Evolutionary conservation across 1,139 yeast genomes (phyloP).

Genomic region (Yamadazyma atlantica): DNA sequence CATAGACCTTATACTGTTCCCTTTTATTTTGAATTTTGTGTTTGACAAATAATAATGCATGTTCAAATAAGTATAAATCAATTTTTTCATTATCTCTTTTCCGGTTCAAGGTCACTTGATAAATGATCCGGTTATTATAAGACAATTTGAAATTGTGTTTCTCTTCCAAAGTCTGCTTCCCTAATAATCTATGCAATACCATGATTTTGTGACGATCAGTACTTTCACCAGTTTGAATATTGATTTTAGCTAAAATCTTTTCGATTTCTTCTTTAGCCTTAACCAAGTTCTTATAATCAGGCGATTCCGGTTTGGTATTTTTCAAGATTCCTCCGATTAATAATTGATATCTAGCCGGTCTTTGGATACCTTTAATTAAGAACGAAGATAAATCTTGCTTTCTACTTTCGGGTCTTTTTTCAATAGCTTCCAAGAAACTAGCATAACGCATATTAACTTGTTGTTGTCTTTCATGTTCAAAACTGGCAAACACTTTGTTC

Average conservation of each 20-base stretch:
- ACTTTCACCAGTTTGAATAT: constrained; percentile 89
- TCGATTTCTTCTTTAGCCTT: constrained; percentile 77
- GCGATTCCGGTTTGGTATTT: constrained; percentile 70
- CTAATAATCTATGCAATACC: constrained; percentile 74
- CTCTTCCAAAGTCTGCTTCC: constrained; percentile 77
- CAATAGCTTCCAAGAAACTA: constrained; percentile 88
- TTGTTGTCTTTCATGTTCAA: constrained; percentile 93
- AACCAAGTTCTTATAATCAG: constrained; percentile 70
- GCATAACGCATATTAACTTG: constrained; percentile 88
- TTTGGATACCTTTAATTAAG: constrained; percentile 90
- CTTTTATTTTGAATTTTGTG: constrained; percentile 86
- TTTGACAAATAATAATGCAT: constrained; percentile 81
- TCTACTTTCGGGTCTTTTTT: constrained; percentile 83
- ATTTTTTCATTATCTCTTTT: constrained; percentile 76
- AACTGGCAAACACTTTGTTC: constrained; percentile 93
- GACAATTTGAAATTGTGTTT: constrained; percentile 63
- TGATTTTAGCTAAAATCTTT: constrained; percentile 75
- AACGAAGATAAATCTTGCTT: constrained; percentile 92
- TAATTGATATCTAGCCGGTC: constrained; percentile 93
- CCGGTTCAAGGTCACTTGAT: constrained; percentile 69
- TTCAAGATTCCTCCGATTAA: constrained; percentile 81
- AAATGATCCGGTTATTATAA: constrained; percentile 78
- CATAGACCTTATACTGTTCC: constrained; percentile 88
- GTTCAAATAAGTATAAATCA: constrained; percentile 84
- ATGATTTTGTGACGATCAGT: constrained; percentile 90